phyloP scores from a whole-genome alignment of 2,329 filamentous ascomycete species.

The Dothideomycetes sp. region DNA sequence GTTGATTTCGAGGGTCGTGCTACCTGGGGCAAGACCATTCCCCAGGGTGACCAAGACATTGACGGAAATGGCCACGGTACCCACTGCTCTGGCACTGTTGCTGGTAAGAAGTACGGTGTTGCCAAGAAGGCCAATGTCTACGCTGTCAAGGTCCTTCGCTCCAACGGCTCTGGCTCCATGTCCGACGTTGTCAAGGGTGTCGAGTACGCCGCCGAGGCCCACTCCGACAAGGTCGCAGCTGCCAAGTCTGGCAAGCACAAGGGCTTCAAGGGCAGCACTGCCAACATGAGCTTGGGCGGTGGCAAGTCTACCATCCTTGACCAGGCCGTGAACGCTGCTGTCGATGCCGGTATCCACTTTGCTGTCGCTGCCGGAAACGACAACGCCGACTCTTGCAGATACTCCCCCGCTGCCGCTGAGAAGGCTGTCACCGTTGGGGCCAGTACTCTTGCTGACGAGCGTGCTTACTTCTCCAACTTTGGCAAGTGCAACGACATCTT shows the following conservation, averaged over 20 bases:
- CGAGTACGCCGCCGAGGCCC: slow-evolving; percentile 78
- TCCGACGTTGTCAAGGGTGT: slow-evolving; percentile 98
- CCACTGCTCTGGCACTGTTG: slow-evolving; percentile 97
- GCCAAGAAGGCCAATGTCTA: slow-evolving; percentile 97
- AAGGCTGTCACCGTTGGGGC: slow-evolving; percentile 95
- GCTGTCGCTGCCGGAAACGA: slow-evolving; percentile 97
- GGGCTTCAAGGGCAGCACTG: slow-evolving; percentile 97
- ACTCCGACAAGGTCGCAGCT: slow-evolving; percentile 61
- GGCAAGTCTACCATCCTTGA: slow-evolving; percentile 92
- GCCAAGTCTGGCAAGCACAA: slow-evolving; percentile 83
- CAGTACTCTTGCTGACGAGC: slow-evolving; percentile 83
- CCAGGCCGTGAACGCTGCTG: slow-evolving; percentile 84
- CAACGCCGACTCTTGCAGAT: slow-evolving; percentile 98
- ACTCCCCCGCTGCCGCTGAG: slow-evolving; percentile 86
- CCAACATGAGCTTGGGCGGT: slow-evolving; percentile 98
- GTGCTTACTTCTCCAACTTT: slow-evolving; percentile 99
- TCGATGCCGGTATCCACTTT: slow-evolving; percentile 87
- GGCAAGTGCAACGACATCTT: slow-evolving; percentile 99
- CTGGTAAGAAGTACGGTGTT: slow-evolving; percentile 97
- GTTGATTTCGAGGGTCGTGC: slow-evolving; percentile 97
- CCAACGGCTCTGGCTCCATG: slow-evolving; percentile 97
- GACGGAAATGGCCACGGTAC: slow-evolving; percentile 98
- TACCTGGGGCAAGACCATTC: slow-evolving; percentile 94
- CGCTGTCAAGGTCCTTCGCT: slow-evolving; percentile 95
- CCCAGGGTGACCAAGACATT: slow-evolving; percentile 66